phyloP scores from a whole-genome alignment of 805 yeast genomes.

The Starmerella vitae region DNA sequence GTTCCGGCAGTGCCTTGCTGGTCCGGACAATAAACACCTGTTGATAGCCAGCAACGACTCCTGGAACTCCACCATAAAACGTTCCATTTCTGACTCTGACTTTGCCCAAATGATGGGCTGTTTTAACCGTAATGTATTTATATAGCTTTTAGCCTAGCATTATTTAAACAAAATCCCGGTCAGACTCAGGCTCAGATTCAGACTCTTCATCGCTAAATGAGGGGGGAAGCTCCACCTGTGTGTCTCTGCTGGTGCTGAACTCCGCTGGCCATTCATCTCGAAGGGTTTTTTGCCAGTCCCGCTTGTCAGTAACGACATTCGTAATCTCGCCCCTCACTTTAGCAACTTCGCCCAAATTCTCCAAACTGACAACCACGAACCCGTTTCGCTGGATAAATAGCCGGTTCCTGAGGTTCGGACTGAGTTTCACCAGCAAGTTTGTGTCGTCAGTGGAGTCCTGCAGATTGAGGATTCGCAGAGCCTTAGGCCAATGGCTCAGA shows the following conservation, averaged over 20 bases:
- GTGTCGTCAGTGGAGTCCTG: not conserved
- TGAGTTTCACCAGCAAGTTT: conserved; percentile 25
- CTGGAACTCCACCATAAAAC: not conserved
- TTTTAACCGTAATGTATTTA: not conserved
- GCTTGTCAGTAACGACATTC: conserved; percentile 25
- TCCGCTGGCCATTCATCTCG: conserved; percentile 23
- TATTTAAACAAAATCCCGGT: too few species aligned
- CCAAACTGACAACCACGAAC: conserved; percentile 23
- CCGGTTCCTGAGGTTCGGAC: conserved; percentile 27
- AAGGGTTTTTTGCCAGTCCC: conserved; percentile 27
- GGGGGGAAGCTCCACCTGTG: conserved; percentile 19
- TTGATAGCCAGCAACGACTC: conserved; percentile 1
- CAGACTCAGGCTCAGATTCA: conserved; percentile 1
- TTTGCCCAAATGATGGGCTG: not conserved
- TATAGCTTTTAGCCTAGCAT: too few species aligned
- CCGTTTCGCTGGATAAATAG: conserved; percentile 29
- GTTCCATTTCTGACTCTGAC: too few species aligned
- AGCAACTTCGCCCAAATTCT: conserved; percentile 13
- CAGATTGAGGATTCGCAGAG: conserved; percentile 6
- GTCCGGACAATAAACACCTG: conserved; percentile 1
- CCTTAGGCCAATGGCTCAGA: conserved; percentile 11
- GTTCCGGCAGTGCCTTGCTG: conserved; percentile 6
- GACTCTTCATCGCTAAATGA: conserved; percentile 22
- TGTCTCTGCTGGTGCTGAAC: conserved; percentile 18
- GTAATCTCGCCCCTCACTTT: conserved; percentile 27